Base-by-base conservation (phyloP, 2,329 filamentous ascomycete species). In the Alternaria gaisen region DNA sequence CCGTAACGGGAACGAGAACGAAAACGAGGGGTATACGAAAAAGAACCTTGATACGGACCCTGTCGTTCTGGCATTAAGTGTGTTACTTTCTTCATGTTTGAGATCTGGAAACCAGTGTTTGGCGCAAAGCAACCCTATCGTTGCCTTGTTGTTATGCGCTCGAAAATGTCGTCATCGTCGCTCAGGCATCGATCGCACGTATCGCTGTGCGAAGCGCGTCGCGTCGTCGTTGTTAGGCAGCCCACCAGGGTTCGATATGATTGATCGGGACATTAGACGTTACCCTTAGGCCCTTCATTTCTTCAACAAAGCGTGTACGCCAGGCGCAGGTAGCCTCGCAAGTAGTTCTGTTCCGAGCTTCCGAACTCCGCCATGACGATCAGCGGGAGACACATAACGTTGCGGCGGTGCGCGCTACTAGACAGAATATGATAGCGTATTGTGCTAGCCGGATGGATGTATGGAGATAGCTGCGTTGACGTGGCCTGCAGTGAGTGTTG, bases 31-130 rank as follows among this genome's bases (percentile, higher is more conserved):
- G 16, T 14, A 46, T 55, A 34, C 36, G 40, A 38, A 47, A 26
- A 43, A 55, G 34, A 34, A 43, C 52, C 57, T 38, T 56, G 57
- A 50, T 46, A 42, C 52, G 36, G 48, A 41, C 53, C 54, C 51
- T 55, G 43, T 52, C 55, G 28, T 24, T 22, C 46, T 40, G 18
- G 38, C 22, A 38, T 40, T 30, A 11, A 56, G n/a, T 34, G 32
- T 28, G 30, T 44, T 54, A 22, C 52, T 52, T 43, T 50, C 32
- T 51, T 40, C 40, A 60, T 43, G 40, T 51, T 34, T 56, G 57
- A 56, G n/a, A 52, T 42, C 8, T 46, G 8, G 16, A 28, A 30
- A 38, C 40, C 16, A 38, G n/a, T 30, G 44, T 51, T 50, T 48
- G 43, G 38, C 32, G 28, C 28, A 43, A 26, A 42, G 56, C 43